Percentiles rank a stretch among this genome's conserved stretches.
Evolutionary conservation across 179 eudicot species (phyloP).

Genomic region (Beta lomatogona): DNA sequence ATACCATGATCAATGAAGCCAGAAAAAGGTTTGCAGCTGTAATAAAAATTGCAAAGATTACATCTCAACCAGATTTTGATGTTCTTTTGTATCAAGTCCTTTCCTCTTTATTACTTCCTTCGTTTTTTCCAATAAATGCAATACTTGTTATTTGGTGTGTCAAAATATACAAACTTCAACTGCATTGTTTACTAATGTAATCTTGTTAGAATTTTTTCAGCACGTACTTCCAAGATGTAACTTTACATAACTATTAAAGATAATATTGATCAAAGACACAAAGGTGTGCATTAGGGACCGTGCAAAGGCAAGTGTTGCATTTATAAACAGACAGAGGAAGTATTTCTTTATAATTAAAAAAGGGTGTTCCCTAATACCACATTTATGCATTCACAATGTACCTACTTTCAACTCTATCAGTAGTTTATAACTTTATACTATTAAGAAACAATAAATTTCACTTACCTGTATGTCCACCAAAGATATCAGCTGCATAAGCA

Average conservation of each 20-base stretch:
- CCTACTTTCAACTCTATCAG: not conserved
- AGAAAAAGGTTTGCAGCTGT: not conserved
- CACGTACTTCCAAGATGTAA: not conserved
- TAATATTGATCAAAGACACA: no score
- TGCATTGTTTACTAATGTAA: not conserved
- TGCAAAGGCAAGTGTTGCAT: not conserved
- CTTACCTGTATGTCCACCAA: constrained; percentile 85
- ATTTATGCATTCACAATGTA: not conserved
- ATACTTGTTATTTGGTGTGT: no score
- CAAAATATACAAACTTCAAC: not conserved
- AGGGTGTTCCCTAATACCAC: not conserved
- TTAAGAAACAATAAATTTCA: not conserved
- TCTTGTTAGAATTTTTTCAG: not conserved
- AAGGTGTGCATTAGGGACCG: not conserved
- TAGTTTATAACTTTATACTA: not conserved
- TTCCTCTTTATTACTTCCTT: not conserved
- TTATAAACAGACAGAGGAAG: not conserved
- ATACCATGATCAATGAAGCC: not conserved
- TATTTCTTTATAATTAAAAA: not conserved
- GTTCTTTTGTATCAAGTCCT: not conserved
- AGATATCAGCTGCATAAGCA: constrained; percentile 69
- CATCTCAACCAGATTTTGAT: not conserved
- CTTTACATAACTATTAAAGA: not conserved
- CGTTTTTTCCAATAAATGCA: no score
- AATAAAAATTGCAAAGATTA: not conserved